Evolutionary conservation across 352 stramenopile species (phyloP).

Genomic region (Phytopythium litorale): DNA sequence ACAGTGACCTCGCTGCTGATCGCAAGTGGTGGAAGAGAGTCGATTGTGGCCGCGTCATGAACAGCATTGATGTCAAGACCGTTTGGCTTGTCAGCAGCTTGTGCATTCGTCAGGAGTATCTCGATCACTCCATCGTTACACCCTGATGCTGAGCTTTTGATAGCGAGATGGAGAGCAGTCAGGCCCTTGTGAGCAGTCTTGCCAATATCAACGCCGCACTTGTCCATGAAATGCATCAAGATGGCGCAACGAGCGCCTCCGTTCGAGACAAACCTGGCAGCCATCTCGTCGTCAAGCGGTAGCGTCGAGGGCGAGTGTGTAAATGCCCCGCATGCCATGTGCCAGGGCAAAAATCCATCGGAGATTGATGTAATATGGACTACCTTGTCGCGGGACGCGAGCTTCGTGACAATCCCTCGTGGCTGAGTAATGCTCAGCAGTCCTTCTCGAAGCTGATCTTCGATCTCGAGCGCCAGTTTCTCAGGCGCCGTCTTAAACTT

Average conservation of each 20-base stretch:
- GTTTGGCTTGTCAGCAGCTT: neutral
- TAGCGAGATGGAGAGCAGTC: conserved; percentile 41
- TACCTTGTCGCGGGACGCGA: conserved; percentile 31
- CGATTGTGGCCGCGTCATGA: conserved; percentile 52
- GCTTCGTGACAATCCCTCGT: conserved; percentile 25
- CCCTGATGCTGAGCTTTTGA: conserved; percentile 44
- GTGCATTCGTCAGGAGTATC: conserved; percentile 26
- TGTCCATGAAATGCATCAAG: conserved; percentile 26
- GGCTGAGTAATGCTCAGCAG: conserved; percentile 30
- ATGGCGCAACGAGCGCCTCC: conserved; percentile 32
- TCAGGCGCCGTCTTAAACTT: conserved; percentile 55
- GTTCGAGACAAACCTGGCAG: conserved; percentile 31
- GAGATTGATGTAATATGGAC: conserved; percentile 21
- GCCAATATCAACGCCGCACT: conserved; percentile 34
- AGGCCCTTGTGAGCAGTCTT: conserved; percentile 23
- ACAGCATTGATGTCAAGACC: conserved; percentile 42
- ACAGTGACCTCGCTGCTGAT: conserved; percentile 20
- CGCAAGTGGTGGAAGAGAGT: conserved; percentile 29
- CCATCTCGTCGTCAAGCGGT: conserved; percentile 51
- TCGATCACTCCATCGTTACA: conserved; percentile 49
- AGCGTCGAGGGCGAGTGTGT: conserved; percentile 27
- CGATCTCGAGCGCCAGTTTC: conserved; percentile 54
- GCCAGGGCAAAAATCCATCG: conserved; percentile 47
- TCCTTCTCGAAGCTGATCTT: conserved; percentile 43
- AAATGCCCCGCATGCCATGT: conserved; percentile 60